Conservation (phyloP, 768 basidiomycete species). For the Inosperma sp. region DNA sequence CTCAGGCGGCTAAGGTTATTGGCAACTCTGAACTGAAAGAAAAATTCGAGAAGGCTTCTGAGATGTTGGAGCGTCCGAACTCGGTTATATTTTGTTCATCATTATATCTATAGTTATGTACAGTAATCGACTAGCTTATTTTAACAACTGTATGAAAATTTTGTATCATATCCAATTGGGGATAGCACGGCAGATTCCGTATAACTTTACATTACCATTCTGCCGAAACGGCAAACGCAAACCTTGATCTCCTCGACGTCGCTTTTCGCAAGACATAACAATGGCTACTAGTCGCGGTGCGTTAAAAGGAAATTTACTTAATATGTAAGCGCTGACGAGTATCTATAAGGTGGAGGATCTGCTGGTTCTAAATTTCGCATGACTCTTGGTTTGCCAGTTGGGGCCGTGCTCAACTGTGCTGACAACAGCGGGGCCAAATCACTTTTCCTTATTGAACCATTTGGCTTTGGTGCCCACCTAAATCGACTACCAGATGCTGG, state of each 20-base stretch:
- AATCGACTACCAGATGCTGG: constrained; percentile 96
- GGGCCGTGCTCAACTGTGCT: constrained; percentile 94
- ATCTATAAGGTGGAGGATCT: constrained; percentile 48
- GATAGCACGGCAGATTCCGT: background rate
- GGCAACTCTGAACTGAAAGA: constrained; percentile 91
- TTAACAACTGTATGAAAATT: too few species aligned
- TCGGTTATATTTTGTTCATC: constrained; percentile 92
- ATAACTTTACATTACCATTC: background rate
- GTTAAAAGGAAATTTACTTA: background rate
- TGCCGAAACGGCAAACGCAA: background rate
- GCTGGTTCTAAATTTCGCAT: constrained; percentile 96
- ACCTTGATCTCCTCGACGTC: background rate
- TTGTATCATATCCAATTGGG: too few species aligned
- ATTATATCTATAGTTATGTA: constrained; percentile 76
- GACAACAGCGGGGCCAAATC: constrained; percentile 99
- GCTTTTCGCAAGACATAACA: background rate
- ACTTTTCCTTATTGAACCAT: constrained; percentile 91
- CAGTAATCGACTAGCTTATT: too few species aligned
- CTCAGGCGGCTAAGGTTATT: constrained; percentile 91
- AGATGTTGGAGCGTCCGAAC: constrained; percentile 91
- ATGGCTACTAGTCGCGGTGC: background rate
- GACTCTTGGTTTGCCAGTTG: constrained; percentile 90
- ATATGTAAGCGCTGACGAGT: background rate
- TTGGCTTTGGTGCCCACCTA: constrained; percentile 90
- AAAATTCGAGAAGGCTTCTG: constrained; percentile 87